Evolutionary conservation across 2,329 filamentous ascomycete species (phyloP).

Genomic region (Beauveria rudraprayagi): DNA sequence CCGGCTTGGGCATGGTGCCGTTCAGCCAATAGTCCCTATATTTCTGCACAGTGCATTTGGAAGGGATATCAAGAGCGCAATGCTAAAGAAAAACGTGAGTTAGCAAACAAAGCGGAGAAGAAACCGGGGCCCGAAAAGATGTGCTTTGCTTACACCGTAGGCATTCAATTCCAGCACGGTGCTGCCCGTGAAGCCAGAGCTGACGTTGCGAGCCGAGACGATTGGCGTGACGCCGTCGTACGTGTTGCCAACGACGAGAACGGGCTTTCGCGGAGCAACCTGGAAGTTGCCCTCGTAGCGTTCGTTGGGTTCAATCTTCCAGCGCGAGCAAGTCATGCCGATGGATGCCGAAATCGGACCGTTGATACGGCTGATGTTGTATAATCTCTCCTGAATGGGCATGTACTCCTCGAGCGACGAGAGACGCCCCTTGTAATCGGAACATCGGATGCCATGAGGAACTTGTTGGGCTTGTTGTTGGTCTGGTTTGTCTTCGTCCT

Average conservation of each 20-base stretch:
- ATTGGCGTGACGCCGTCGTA: conserved; percentile 32
- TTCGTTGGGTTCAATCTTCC: conserved; percentile 30
- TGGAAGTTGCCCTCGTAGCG: conserved; percentile 25
- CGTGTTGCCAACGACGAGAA: conserved; percentile 31
- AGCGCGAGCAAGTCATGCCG: conserved; percentile 27
- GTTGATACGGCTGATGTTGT: conserved; percentile 20
- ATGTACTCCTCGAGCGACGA: conserved; percentile 21
- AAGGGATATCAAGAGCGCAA: neutral
- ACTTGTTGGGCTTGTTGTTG: conserved; percentile 1
- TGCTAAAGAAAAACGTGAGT: neutral
- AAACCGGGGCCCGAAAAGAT: neutral
- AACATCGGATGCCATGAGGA: conserved; percentile 25
- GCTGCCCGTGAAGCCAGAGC: conserved; percentile 28
- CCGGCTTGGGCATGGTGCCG: conserved; percentile 9
- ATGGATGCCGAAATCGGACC: conserved; percentile 15
- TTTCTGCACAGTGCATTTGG: conserved; percentile 8
- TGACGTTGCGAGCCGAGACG: conserved; percentile 28
- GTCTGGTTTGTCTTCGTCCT: neutral
- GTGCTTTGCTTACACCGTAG: conserved; percentile 25
- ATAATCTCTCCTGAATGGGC: conserved; percentile 18
- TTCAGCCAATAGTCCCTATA: conserved; percentile 10
- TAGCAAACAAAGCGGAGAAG: neutral
- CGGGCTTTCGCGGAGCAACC: conserved; percentile 23
- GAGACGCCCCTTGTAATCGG: conserved; percentile 23
- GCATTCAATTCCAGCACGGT: conserved; percentile 28